Evolutionary conservation across 257 asterid species (phyloP).

Genomic region (Nicotiana noctiflora): DNA sequence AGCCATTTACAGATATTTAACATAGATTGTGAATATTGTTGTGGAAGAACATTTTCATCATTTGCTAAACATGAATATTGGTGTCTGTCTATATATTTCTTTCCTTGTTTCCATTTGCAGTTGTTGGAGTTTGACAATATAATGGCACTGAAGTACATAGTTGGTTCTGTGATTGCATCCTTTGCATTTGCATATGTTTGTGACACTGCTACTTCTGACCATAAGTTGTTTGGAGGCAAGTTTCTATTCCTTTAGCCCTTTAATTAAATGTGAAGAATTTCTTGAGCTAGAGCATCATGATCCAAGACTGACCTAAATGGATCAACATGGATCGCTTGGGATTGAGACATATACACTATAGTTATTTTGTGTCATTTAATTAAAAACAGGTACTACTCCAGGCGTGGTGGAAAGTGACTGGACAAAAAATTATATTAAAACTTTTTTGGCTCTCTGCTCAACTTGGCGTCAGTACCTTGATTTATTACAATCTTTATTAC

Average conservation of each 20-base stretch:
- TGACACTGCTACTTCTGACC: slow-evolving; percentile 21
- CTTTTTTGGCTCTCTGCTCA: neutral
- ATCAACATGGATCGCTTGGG: no score
- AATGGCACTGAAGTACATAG: slow-evolving; percentile 19
- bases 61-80: no score
- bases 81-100: no score
- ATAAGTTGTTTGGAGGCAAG: slow-evolving; percentile 26
- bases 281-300: neutral
- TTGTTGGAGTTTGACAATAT: slow-evolving; percentile 13
- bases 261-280: neutral
- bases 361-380: neutral
- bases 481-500: no score
- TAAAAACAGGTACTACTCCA: slow-evolving; percentile 59
- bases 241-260: neutral
- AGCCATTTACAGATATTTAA: no score
- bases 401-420: slow-evolving; percentile 71
- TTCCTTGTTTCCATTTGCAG: neutral
- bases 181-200: slow-evolving; percentile 25
- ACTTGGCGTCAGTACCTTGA: neutral
- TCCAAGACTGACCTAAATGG: neutral
- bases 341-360: no score
- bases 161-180: slow-evolving; percentile 22
- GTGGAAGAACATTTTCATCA: no score
- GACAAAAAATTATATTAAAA: slow-evolving; percentile 49
- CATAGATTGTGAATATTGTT: no score